phyloP scores from a whole-genome alignment of 1,139 yeast species.

The Lodderomyces jiufengensis region DNA sequence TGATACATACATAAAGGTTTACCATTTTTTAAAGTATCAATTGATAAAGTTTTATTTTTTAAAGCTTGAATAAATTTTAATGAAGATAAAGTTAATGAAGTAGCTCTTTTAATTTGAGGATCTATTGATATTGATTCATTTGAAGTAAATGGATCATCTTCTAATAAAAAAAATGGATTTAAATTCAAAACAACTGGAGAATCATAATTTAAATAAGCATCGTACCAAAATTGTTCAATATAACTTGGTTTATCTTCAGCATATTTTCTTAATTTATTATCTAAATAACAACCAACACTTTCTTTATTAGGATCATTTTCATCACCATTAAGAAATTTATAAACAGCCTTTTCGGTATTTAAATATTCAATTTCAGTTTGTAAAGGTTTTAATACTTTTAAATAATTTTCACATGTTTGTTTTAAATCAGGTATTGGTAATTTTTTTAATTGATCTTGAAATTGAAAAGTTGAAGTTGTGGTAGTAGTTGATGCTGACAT shows the following conservation, averaged over 20 bases:
- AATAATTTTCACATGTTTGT: conserved; percentile 61
- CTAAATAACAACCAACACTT: conserved; percentile 59
- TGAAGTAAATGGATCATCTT: conserved; percentile 81
- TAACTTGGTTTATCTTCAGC: conserved; percentile 66
- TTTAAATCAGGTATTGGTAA: conserved; percentile 76
- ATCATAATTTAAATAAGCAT: conserved; percentile 80
- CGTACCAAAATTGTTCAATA: conserved; percentile 93
- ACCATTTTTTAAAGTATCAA: conserved; percentile 64
- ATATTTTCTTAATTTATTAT: conserved; percentile 60
- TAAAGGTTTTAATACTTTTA: conserved; percentile 66
- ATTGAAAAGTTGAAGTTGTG: conserved; percentile 42
- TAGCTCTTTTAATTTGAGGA: conserved; percentile 76
- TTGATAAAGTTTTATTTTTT: conserved; percentile 70
- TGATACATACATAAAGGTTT: conserved; percentile 84
- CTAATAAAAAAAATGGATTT: conserved; percentile 82
- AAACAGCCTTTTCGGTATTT: conserved; percentile 58
- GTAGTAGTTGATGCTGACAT: no score
- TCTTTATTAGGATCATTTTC: conserved; percentile 42
- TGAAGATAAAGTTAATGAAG: conserved; percentile 73
- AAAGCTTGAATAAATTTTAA: conserved; percentile 76
- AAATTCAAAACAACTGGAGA: conserved; percentile 84
- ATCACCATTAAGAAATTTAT: conserved; percentile 49
- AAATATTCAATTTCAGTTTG: conserved; percentile 70
- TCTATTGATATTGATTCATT: conserved; percentile 51
- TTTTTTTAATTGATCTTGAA: conserved; percentile 55